Evolutionary conservation across 1,284 basidiomycete species (phyloP).

Genomic region (Tilletiopsis washingtonensis): DNA sequence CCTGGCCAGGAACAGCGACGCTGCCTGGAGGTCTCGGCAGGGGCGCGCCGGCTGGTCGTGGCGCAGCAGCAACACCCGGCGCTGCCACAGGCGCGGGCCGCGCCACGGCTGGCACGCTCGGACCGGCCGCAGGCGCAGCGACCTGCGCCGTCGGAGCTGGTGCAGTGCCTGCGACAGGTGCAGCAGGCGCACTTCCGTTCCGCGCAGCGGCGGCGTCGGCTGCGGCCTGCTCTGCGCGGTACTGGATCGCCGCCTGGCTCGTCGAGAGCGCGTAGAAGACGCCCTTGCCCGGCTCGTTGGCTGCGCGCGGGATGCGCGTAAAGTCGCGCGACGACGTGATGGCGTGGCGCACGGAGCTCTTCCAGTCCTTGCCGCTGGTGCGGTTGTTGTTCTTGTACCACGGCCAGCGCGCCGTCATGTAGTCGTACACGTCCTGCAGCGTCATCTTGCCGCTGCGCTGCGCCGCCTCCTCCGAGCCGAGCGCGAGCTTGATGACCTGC

Average conservation of each 20-base stretch:
- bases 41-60: too few relatives aligned
- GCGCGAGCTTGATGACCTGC: slow-evolving; percentile 38
- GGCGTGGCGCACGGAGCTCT: slow-evolving; percentile 40
- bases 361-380: slow-evolving; percentile 41
- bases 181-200: too few relatives aligned
- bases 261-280: slow-evolving; percentile 41
- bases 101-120: too few relatives aligned
- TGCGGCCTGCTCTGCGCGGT: slow-evolving; percentile 21
- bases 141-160: too few relatives aligned
- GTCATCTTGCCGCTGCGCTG: slow-evolving; percentile 70
- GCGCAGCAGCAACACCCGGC: too few relatives aligned
- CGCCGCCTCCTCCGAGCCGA: slow-evolving; percentile 25
- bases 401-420: slow-evolving; percentile 78
- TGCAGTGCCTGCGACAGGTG: too few relatives aligned
- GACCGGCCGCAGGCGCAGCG: too few relatives aligned
- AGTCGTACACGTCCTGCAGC: slow-evolving; percentile 80
- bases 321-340: slow-evolving; percentile 41
- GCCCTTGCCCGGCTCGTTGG: slow-evolving; percentile 42
- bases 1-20: too few relatives aligned
- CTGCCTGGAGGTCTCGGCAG: too few relatives aligned
- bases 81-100: too few relatives aligned
- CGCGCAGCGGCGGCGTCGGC: slow-evolving; percentile 20
- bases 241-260: slow-evolving; percentile 13
- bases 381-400: slow-evolving; percentile 60
- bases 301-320: slow-evolving; percentile 29